phyloP scores from a whole-genome alignment of 2,329 filamentous ascomycete genomes.

The Monilinia aucupariae region DNA sequence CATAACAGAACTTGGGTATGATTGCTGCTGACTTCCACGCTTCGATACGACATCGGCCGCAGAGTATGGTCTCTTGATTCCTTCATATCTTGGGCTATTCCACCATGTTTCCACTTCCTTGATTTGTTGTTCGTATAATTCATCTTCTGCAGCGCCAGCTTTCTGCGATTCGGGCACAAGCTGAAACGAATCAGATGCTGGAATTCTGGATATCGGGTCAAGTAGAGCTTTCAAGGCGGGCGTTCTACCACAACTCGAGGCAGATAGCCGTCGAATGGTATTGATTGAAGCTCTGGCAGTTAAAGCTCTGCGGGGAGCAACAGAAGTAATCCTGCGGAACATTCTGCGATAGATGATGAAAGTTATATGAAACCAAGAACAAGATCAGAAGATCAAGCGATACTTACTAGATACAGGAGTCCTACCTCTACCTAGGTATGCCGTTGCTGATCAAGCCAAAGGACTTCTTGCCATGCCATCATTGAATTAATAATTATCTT shows the following conservation, averaged over 20 bases:
- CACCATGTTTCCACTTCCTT: constrained; percentile 88
- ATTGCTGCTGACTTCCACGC: constrained; percentile 78
- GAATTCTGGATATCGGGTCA: constrained; percentile 29
- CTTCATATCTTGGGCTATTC: constrained; percentile 75
- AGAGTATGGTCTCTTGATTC: constrained; percentile 87
- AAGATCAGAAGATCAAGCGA: background rate
- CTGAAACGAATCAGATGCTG: constrained; percentile 71
- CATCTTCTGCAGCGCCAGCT: constrained; percentile 74
- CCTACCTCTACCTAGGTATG: background rate
- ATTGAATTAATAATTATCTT: background rate
- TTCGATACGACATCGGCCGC: constrained; percentile 91
- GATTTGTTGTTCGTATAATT: constrained; percentile 76
- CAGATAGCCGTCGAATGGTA: constrained; percentile 24
- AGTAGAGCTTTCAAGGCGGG: constrained; percentile 26
- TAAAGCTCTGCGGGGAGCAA: constrained; percentile 27
- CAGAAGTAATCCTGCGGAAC: constrained; percentile 31
- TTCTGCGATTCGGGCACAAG: constrained; percentile 74
- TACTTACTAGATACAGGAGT: background rate
- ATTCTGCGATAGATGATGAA: constrained; percentile 24
- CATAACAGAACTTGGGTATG: constrained; percentile 90
- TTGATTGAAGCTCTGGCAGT: constrained; percentile 22
- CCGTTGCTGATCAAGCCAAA: background rate
- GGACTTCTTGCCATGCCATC: background rate
- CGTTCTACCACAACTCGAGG: constrained; percentile 29
- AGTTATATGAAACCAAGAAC: constrained; percentile 3